These are phyloP conservation scores for Beauveria varroae DNA, from an alignment of 2,329 filamentous ascomycete genomes.

Conservation along the genomic window DNA sequence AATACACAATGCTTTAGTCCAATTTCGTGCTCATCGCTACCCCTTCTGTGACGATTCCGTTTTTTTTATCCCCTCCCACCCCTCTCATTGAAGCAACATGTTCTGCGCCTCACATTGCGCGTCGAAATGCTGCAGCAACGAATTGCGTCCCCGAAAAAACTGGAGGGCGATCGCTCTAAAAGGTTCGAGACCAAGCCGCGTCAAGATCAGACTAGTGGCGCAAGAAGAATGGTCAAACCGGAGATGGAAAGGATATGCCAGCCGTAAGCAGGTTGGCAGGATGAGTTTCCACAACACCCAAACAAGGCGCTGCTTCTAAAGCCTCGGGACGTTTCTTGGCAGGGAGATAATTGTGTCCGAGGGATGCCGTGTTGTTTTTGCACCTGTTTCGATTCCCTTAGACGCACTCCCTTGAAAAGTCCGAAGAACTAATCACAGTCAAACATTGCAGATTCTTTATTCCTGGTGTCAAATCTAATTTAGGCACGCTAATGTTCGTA, in stretches of 20 bases:
- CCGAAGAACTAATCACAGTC: no score
- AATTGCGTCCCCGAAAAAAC: not conserved
- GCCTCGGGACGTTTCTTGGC: no score
- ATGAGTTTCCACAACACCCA: not conserved
- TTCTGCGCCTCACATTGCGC: not conserved
- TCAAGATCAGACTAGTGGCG: not conserved
- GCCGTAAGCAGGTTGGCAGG: not conserved
- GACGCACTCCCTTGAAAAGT: no score
- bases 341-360: no score
- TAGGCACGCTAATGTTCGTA: no score
- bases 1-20: not conserved
- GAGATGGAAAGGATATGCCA: not conserved
- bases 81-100: not conserved
- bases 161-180: not conserved
- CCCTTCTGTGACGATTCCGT: not conserved
- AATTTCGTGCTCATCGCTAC: not conserved
- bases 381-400: no score
- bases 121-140: not conserved
- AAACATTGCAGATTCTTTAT: no score
- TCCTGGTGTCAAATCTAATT: no score
- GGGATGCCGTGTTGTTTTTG: no score
- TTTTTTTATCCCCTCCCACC: not conserved
- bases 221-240: not conserved
- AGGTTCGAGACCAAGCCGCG: not conserved
- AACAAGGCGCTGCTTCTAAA: no score